Evolutionary conservation across 108 stramenopile species (phyloP), one percentile per base, ranked within the genome.

Genomic region (Craspedostauros australis): DNA sequence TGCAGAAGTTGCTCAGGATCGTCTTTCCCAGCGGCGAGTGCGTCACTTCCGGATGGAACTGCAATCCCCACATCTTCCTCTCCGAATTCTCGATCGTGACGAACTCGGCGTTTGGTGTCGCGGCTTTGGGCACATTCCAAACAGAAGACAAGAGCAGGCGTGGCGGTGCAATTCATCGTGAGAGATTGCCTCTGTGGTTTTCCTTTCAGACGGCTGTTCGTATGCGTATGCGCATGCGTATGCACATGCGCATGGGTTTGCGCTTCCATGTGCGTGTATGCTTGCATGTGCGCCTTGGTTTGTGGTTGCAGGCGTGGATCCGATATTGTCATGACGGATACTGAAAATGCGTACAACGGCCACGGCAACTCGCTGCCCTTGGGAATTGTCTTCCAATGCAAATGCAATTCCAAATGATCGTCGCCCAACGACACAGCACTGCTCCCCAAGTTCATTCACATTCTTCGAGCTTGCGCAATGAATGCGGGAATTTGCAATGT

Each of bases 1-100:
- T 74, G 45, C 86, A 85, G 55, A 99, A 99, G 60, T 94, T 95
- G 31, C 77, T 54, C 33, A 98, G 73, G 44, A 99, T 77, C 18
- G 63, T 68, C 40, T 67, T 73, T 18, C 98, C 98, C 23, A 73
- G 36, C 1, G 85, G 84, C 29, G 96, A 90, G 60, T 98, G 98
- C 33, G 95, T 96, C 12, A 98, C 97, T 68, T 99, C 98, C 2
- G 98, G 98, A 59, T 99, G 98, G 65, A 99, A 98, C 63, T 99
- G 97, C 23, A 98, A 48, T 6, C 96, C 96, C 85, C 89, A 99
- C 79, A 93, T 88, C 41, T 64, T 60, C 43, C 61, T 79, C 23
- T 70, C 72, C 16, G 73, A 29, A 57, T 95, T 85, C 52, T 91
- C 93, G 43, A 97, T 96, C 30, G 89, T 92, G 5, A 97, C 96